Percentiles rank a stretch among this genome's conserved stretches.
These are phyloP conservation scores for Phlebiopsis flavidoalba DNA, from an alignment of 768 basidiomycete species.

Conservation along the genomic window DNA sequence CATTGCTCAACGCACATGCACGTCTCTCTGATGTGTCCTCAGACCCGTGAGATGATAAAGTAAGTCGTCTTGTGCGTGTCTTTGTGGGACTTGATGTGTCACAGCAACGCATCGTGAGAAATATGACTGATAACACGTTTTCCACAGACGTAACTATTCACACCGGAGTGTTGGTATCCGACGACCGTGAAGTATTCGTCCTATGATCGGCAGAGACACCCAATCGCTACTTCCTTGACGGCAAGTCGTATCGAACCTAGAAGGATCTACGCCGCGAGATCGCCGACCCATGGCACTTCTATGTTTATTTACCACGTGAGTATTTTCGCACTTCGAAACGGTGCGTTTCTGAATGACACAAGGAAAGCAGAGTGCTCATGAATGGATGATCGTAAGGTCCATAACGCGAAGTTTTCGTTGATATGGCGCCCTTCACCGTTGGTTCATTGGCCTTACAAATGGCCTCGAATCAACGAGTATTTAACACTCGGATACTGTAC, in stretches of 20 bases:
- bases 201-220: not conserved
- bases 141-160: not conserved
- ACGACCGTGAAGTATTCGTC: too few species aligned
- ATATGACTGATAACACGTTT: not conserved
- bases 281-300: not conserved
- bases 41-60: not conserved
- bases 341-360: too few species aligned
- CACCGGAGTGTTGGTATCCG: not conserved
- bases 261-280: too few species aligned
- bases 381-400: not conserved
- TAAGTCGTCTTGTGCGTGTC: not conserved
- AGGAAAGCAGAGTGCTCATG: not conserved
- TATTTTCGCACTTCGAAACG: too few species aligned
- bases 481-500: not conserved
- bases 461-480: not conserved
- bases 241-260: too few species aligned
- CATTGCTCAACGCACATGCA: not conserved
- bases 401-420: not conserved
- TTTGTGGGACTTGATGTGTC: not conserved
- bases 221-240: too few species aligned
- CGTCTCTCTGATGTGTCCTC: not conserved
- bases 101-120: not conserved
- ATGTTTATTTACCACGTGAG: not conserved
- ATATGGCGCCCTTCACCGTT: not conserved
- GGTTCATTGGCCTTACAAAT: not conserved